Evolutionary conservation across 441 rosid genomes (phyloP), one percentile per base, ranked within the genome.

Genomic region (Populus tomentosa): DNA sequence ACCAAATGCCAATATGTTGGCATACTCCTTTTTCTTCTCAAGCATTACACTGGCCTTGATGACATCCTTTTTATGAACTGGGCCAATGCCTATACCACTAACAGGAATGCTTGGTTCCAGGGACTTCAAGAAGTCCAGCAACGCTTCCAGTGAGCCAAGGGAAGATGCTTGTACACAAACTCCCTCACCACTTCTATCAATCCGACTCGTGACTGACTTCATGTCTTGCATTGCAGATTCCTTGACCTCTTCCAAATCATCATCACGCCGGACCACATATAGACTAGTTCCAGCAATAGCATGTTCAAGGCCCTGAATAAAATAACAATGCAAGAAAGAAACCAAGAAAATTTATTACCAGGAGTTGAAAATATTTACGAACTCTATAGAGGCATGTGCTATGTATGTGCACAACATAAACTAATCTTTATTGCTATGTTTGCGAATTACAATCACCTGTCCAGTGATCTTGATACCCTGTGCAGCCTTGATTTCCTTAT

Each of bases 31-130:
- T 80, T 90, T 92, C 94, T 87, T 96, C 87, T 91, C 99, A 32
- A 94, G 97, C 99, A 96, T 96, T n/a, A 86, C 96, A 79, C 97
- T 88, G 16, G 99, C 98, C 82, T 86, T 96, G 97, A 92, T 90
- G 74, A 96, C 91, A 75, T 96, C 97, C 81, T 90, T 94, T 77
- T 96, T 96, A 77, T 94, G 98, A 35, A 92, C 96, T 73, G 98
- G 98, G 35, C 98, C 98, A 62, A 96, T 91, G 76, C 92, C 90
- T 75, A 94, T 94, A 72, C 97, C 93, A 77, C 98, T 92, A 40
- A 96, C 98, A 62, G 98, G 98, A 79, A 96, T 92, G 75, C 81
- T 88, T 35, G 94, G 96, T 65, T 84, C 93, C 4, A 94, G 97
- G 16, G 98, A 83, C 89, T 91, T 94, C 85, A 96, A 80, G 84